Evolutionary conservation across 176 grass and related monocot species (phyloP), one percentile per base, ranked within the genome.

Genomic region (Carex myosuroides): DNA sequence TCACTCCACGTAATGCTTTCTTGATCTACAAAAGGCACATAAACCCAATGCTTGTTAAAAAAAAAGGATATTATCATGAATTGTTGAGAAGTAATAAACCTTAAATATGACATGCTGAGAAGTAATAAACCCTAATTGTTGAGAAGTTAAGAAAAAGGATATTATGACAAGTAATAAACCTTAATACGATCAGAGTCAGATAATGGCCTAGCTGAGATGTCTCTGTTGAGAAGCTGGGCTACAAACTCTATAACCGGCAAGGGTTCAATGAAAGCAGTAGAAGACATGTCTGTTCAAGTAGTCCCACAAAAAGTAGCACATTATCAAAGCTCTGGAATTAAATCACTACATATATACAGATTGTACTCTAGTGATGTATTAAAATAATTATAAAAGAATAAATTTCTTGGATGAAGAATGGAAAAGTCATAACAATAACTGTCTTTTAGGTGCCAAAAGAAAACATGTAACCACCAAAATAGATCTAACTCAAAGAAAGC

Each of bases 181-280:
- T 97, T 97, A 81, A 97, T 91, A 79, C 94, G 94, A 87, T 97
- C 94, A 62, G 94, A 87, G 86, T 97, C 94, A 79, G 94, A 97
- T 48, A 97, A 71, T 80, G 91, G 94, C 85, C 94, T 93, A 71
- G 87, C 91, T 55, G 91, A 90, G 35, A 97, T 93, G 68, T 97
- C 94, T 90, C 91, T 97, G 78, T 87, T 91, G 18, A 97, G 94
- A 91, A 97, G 91, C 87, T 97, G 91, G 29, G 83, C 91, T 60
- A 97, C 94, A 91, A 97, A 97, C 48, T 97, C 94, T 17, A 97
- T 91, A 20, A 97, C 94, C 42, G 91, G 94, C 32, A 97, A 80
- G 41, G 94, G 91, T 85, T 97, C 94, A 1, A 97, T 93, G 85
- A 97, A 97, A 37, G 94, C 94, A 55, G 94, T 97, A 11, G 94